Percentiles rank a stretch among this genome's conserved stretches.
Conservation (phyloP, 805 yeast species). For the Grigorovia transvaalensis region DNA sequence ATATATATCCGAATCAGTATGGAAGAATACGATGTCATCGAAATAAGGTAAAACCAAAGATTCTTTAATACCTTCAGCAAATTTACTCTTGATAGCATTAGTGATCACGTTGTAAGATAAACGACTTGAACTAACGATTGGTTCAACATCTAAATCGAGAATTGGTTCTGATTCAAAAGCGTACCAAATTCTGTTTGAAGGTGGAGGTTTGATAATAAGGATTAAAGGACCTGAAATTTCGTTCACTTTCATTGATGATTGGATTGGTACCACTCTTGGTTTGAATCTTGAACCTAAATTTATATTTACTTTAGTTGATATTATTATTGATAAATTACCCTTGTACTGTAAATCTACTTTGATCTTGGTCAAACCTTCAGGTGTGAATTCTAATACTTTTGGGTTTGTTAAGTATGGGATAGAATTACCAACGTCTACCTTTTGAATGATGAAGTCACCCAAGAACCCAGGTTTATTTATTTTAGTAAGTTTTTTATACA, state of each 20-base stretch:
- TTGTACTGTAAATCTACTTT: slow-evolving; percentile 54
- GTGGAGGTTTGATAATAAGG: slow-evolving; percentile 73
- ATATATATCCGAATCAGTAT: slow-evolving; percentile 57
- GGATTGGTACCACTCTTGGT: slow-evolving; percentile 64
- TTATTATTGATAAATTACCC: slow-evolving; percentile 67
- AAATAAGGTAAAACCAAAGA: slow-evolving; percentile 76
- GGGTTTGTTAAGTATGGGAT: slow-evolving; percentile 78
- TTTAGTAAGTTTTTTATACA: slow-evolving; percentile 64
- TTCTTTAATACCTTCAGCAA: slow-evolving; percentile 69
- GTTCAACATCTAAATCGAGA: slow-evolving; percentile 69
- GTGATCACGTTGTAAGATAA: slow-evolving; percentile 71
- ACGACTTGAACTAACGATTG: slow-evolving; percentile 79
- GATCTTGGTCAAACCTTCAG: slow-evolving; percentile 67
- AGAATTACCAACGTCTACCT: slow-evolving; percentile 64
- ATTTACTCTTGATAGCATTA: slow-evolving; percentile 63
- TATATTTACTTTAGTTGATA: slow-evolving; percentile 71
- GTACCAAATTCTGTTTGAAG: slow-evolving; percentile 86
- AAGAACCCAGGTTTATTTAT: slow-evolving; percentile 81
- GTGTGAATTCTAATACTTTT: slow-evolving; percentile 52
- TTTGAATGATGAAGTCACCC: slow-evolving; percentile 67
- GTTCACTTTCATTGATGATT: slow-evolving; percentile 57
- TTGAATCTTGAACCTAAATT: slow-evolving; percentile 68
- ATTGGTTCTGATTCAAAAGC: slow-evolving; percentile 72
- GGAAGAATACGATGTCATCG: slow-evolving; percentile 75
- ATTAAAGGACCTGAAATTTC: slow-evolving; percentile 65